These are phyloP conservation scores for Gossypium trilobum DNA, from an alignment of 441 rosid species.

Conservation along the genomic window DNA sequence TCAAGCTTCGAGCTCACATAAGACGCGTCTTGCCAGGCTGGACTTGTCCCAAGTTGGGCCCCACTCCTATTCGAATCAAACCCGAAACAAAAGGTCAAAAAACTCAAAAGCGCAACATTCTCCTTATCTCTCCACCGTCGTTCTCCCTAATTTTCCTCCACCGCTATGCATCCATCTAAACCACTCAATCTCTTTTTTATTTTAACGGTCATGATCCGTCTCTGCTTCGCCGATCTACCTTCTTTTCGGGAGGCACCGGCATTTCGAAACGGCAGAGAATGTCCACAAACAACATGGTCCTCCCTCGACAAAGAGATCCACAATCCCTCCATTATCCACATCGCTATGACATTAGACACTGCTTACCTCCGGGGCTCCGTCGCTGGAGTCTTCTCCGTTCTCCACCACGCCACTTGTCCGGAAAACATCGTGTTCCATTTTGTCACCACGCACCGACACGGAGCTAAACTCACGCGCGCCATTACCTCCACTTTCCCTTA, in stretches of 20 bases:
- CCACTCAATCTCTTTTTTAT: conserved; percentile 4
- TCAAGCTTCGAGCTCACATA: not conserved
- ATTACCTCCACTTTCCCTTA: conserved; percentile 35
- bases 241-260: conserved; percentile 65
- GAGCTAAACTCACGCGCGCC: conserved; percentile 24
- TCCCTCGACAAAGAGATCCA: conserved; percentile 14
- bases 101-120: not conserved
- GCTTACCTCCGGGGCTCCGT: conserved; percentile 47
- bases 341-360: conserved; percentile 56
- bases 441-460: conserved; percentile 29
- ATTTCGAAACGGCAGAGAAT: conserved; percentile 64
- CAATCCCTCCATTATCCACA: conserved; percentile 39
- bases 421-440: conserved; percentile 53
- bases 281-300: conserved; percentile 34
- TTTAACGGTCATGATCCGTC: not conserved
- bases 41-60: conserved; percentile 1
- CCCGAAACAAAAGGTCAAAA: not conserved
- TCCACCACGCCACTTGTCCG: conserved; percentile 47
- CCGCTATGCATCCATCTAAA: not conserved
- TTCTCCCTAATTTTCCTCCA: not conserved
- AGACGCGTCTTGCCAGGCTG: conserved; percentile 35
- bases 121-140: not conserved
- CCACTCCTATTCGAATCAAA: not conserved
- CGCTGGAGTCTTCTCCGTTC: conserved; percentile 41
- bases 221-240: conserved; percentile 28